Evolutionary conservation across 352 stramenopile species (phyloP).

Genomic region (Phytophthora rubi): DNA sequence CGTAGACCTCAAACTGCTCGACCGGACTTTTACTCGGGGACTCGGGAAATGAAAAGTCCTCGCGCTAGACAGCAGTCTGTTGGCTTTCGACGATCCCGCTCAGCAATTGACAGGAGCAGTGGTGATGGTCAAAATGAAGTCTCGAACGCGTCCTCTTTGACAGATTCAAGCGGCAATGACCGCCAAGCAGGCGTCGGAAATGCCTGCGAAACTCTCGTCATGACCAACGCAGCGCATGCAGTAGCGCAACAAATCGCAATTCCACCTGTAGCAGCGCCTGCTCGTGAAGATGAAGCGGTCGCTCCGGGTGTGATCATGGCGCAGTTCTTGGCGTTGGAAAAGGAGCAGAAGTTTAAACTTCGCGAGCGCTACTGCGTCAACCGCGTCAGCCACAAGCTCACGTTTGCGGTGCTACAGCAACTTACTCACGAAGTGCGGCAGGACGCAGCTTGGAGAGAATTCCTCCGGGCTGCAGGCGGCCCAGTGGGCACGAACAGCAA

Average conservation of each 20-base stretch:
- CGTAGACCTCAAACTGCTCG: slow-evolving; percentile 26
- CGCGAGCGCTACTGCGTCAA: slow-evolving; percentile 66
- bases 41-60: slow-evolving; percentile 5
- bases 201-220: slow-evolving; percentile 65
- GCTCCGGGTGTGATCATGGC: slow-evolving; percentile 63
- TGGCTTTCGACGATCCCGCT: slow-evolving; percentile 16
- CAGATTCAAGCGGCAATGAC: neutral
- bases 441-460: slow-evolving; percentile 61
- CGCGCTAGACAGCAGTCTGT: slow-evolving; percentile 11
- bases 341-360: slow-evolving; percentile 56
- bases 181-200: slow-evolving; percentile 10
- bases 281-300: slow-evolving; percentile 43
- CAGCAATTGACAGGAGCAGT: neutral
- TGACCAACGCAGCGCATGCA: slow-evolving; percentile 56
- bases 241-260: slow-evolving; percentile 63
- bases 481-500: neutral
- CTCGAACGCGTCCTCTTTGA: neutral
- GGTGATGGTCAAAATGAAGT: neutral
- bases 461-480: slow-evolving; percentile 40
- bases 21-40: slow-evolving; percentile 16
- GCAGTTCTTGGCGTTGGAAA: slow-evolving; percentile 60
- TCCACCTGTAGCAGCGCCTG: slow-evolving; percentile 34
- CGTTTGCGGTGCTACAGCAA: slow-evolving; percentile 65
- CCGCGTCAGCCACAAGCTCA: slow-evolving; percentile 67
- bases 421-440: slow-evolving; percentile 69